Base-by-base conservation (phyloP, 2,329 filamentous ascomycete genomes). In the Talaromyces sp. region DNA sequence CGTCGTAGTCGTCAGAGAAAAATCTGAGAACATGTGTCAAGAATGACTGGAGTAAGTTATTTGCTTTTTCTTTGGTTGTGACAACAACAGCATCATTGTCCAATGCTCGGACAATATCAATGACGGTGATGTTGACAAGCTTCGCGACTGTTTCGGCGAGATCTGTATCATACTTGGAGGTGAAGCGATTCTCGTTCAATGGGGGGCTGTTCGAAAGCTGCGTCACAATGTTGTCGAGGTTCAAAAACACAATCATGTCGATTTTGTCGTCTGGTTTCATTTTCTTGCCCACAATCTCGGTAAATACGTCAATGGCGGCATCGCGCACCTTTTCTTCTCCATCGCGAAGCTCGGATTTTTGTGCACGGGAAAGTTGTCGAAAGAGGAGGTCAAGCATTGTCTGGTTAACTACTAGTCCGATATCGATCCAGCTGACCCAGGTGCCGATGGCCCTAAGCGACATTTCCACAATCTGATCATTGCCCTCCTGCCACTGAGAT, bases 361-460 rank as follows among this genome's bases (percentile, higher is more conserved):
- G 77, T 78, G 87, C 83, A 77, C 89, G 90, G n/a, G 91, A 92
- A 64, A 96, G 90, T 69, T 98, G 87, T 69, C 95, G 90, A 73
- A 97, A 89, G 66, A 99, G 84, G 58, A 93, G 85, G 74, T 86
- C 88, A 72, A 98, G 87, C 85, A 97, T 95, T 62, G 89, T 87
- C 74, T 93, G 87, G 77, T 96, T 96, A 72, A 99, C 92, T 52
- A 99, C 89, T 65, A 99, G 83, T 60, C 90, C 91, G 72, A 99
- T 98, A 74, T 98, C 95, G 73, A 96, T 96, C 95, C 95, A 99
- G 84, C 93, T 96, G 67, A 97, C 93, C 94, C 95, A 99, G 76
- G 94, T 95, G 43, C 92, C 93, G 69, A 99, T 88, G n/a, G 93
- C 90, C 78, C 90, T 92, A 62, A 99, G 84, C 71, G 91, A 93